A percentile compares a stretch with the other conserved stretches of the same genome.
Evolutionary conservation across 495 filamentous ascomycete genomes (phyloP).

Genomic region (Rusavskia elegans): DNA sequence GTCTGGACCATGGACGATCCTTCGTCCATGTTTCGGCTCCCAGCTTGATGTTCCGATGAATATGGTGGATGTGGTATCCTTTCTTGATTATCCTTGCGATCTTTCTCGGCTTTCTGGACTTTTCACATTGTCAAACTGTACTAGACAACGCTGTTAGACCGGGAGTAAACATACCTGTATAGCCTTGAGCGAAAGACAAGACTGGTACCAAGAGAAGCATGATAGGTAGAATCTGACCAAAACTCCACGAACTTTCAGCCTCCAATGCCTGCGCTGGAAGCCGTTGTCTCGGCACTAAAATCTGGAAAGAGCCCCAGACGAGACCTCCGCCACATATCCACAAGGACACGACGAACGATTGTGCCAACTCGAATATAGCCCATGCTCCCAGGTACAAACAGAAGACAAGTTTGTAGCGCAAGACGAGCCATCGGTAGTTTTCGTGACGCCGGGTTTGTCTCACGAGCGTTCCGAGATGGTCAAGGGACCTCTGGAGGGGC

Average conservation of each 20-base stretch:
- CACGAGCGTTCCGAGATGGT: not conserved
- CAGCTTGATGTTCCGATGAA: not conserved
- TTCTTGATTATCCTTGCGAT: not conserved
- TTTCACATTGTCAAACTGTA: not conserved
- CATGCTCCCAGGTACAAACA: not conserved
- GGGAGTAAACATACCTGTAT: not conserved
- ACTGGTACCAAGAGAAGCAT: not conserved
- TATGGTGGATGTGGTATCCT: not conserved
- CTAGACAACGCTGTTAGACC: too few relatives aligned
- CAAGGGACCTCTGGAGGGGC: not conserved
- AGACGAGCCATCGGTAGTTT: not conserved
- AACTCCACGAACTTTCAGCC: not conserved
- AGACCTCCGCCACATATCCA: not conserved
- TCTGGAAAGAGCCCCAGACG: not conserved
- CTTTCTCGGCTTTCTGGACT: not conserved
- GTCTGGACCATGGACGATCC: not conserved
- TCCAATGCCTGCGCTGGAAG: not conserved
- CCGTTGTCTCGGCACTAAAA: not conserved
- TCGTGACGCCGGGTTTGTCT: not conserved
- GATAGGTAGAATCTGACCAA: not conserved
- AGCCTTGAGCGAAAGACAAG: not conserved
- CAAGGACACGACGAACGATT: not conserved
- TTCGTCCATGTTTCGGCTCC: not conserved
- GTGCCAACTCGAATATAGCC: not conserved
- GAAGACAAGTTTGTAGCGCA: not conserved